Conservation (phyloP, 2,329 filamentous ascomycete species). For the Anthostomella pinea region DNA sequence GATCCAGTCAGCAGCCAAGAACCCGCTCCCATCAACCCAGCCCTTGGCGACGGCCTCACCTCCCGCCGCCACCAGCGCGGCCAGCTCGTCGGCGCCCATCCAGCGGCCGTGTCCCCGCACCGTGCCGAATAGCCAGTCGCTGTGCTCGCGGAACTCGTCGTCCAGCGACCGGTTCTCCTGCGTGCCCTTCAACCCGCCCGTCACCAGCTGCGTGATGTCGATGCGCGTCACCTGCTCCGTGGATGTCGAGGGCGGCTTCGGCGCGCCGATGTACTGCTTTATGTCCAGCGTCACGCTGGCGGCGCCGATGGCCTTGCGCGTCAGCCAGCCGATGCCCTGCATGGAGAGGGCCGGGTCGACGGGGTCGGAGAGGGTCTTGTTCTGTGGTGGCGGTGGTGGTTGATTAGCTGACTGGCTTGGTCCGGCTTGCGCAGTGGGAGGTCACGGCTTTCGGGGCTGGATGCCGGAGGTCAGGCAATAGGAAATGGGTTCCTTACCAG, state of each 20-base stretch:
- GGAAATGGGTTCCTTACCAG: conserved; percentile 52
- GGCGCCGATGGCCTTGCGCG: conserved; percentile 67
- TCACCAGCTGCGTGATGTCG: conserved; percentile 68
- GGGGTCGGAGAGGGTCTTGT: conserved; percentile 69
- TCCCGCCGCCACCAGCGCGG: conserved; percentile 56
- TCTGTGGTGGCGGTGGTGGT: conserved; percentile 47
- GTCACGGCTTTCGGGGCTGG: background rate
- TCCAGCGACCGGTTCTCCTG: conserved; percentile 55
- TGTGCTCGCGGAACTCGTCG: conserved; percentile 57
- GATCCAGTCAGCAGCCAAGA: conserved; percentile 61
- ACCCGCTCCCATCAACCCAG: conserved; percentile 50
- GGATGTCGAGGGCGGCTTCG: no score
- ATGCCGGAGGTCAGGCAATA: background rate
- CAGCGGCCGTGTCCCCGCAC: conserved; percentile 60
- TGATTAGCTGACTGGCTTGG: conserved; percentile 3
- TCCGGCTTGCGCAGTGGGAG: conserved; percentile 1
- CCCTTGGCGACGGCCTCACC: conserved; percentile 50
- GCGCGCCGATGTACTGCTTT: conserved; percentile 49
- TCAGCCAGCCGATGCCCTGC: conserved; percentile 69
- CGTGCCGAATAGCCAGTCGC: conserved; percentile 76
- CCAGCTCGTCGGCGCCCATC: conserved; percentile 50
- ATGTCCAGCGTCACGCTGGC: conserved; percentile 67
- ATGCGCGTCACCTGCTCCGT: conserved; percentile 55
- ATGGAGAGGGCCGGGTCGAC: conserved; percentile 67
- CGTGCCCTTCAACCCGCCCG: conserved; percentile 68